Base-by-base conservation (phyloP, 2,329 filamentous ascomycete species). In the Sarocladium strictum region DNA sequence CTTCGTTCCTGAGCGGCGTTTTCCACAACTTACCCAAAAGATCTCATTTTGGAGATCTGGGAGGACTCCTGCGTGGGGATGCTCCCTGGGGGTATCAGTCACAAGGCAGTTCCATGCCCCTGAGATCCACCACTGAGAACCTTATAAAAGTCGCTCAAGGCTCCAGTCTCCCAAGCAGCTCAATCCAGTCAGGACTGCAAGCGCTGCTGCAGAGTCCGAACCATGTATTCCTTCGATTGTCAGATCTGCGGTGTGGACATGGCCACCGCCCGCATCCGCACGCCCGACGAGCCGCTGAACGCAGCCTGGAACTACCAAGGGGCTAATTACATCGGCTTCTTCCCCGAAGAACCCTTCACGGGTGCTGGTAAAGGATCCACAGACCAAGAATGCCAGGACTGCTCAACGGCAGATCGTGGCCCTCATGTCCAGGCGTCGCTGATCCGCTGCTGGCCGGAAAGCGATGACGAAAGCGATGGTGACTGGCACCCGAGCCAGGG, bases 161-260 rank as follows among this genome's bases (percentile, higher is more conserved):
- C n/a, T n/a, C n/a, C n/a, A n/a, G n/a, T n/a, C n/a, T n/a, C n/a
- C n/a, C n/a, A n/a, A n/a, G n/a, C n/a, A n/a, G n/a, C n/a, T n/a
- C n/a, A n/a, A n/a, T n/a, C n/a, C n/a, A n/a, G n/a, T n/a, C n/a
- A n/a, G n/a, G n/a, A n/a, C n/a, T n/a, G n/a, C n/a, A n/a, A n/a
- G n/a, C n/a, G n/a, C 35, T 38, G 29, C 29, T 12, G 6, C 7
- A 32, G 29, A 32, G 29, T 32, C 29, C 29, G 12, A 32, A 12
- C 29, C 41, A 51, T 51, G 47, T 3, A 3, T 21, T 51, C 47
- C 2, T 53, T 53, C 21, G 21, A 19, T 17, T 53, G 50, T 27
- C 50, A 26, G 19, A 53, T 53, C 5, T 53, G 50, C 33, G 50
- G 50, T 17, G 23, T 40, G 3, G 50, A 53, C 33, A 53, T 53